Evolutionary conservation across 1,284 basidiomycete genomes (phyloP).

Genomic region (Marasmius sp.): DNA sequence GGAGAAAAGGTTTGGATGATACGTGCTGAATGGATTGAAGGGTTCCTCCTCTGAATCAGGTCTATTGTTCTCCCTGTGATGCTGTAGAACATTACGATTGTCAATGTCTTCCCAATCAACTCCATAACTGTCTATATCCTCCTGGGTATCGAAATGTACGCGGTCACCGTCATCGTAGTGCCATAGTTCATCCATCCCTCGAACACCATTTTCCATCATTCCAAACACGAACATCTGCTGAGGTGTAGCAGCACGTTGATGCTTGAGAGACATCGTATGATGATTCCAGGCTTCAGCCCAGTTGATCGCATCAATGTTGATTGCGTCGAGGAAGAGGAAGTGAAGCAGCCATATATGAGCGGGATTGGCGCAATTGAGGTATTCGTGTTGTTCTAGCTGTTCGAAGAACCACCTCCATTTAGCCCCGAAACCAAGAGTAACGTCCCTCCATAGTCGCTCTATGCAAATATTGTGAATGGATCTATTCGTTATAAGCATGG

Average conservation of each 20-base stretch:
- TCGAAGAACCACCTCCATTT: slow-evolving; percentile 10
- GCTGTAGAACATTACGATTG: background rate
- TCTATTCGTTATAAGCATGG: background rate
- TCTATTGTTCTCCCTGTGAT: background rate
- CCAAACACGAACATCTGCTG: slow-evolving; percentile 8
- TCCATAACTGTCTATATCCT: background rate
- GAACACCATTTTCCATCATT: slow-evolving; percentile 3
- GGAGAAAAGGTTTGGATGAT: background rate
- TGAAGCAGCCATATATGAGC: slow-evolving; percentile 12
- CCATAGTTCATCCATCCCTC: background rate
- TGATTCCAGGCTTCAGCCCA: slow-evolving; percentile 8
- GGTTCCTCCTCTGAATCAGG: too few relatives aligned
- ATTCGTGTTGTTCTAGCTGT: background rate
- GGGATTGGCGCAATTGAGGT: background rate
- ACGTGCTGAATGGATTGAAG: background rate
- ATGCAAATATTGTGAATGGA: slow-evolving; percentile 9
- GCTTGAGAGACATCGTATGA: background rate
- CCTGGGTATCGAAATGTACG: background rate
- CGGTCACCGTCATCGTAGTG: background rate
- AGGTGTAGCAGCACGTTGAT: background rate
- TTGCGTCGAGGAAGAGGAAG: slow-evolving; percentile 4
- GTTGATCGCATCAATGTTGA: slow-evolving; percentile 1
- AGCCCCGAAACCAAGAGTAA: slow-evolving; percentile 2
- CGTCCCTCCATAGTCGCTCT: slow-evolving; percentile 10
- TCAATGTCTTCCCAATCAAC: slow-evolving; percentile 2